phyloP scores from a whole-genome alignment of 164 flowering plant genomes.

The Liriodendron chinense region DNA sequence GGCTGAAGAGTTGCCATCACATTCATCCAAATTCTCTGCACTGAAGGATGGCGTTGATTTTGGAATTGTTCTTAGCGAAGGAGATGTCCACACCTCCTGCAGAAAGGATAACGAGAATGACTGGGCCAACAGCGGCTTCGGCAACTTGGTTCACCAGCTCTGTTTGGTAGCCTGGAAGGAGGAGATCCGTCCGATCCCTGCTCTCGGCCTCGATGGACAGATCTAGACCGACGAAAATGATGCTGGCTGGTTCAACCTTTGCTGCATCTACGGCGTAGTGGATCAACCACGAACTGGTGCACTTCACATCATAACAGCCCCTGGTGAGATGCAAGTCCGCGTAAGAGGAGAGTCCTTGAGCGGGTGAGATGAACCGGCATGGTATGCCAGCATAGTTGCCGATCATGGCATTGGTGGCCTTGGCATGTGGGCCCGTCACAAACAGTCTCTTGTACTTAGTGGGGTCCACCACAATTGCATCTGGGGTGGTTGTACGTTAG shows the following conservation, averaged over 20 bases:
- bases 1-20: too few relatives aligned
- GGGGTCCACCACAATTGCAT: too few relatives aligned
- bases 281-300: background rate
- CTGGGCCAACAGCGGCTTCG: constrained; percentile 53
- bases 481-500: too few relatives aligned
- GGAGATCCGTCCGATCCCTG: constrained; percentile 42
- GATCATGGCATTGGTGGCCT: too few relatives aligned
- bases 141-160: constrained; percentile 59
- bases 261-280: background rate
- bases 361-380: background rate
- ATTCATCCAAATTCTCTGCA: too few relatives aligned
- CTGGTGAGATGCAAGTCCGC: background rate
- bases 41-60: constrained; percentile 51
- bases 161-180: constrained; percentile 68
- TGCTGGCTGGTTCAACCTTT: constrained; percentile 10
- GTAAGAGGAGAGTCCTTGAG: background rate
- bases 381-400: background rate
- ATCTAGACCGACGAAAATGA: constrained; percentile 63
- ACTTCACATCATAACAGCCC: background rate
- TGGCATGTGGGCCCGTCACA: too few relatives aligned
- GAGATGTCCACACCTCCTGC: constrained; percentile 75
- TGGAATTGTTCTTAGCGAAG: constrained; percentile 65
- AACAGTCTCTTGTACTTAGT: too few relatives aligned
- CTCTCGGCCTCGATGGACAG: constrained; percentile 60
- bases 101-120: constrained; percentile 52